Conservation (phyloP, 495 filamentous ascomycete species). For the Neurospora sp. region DNA sequence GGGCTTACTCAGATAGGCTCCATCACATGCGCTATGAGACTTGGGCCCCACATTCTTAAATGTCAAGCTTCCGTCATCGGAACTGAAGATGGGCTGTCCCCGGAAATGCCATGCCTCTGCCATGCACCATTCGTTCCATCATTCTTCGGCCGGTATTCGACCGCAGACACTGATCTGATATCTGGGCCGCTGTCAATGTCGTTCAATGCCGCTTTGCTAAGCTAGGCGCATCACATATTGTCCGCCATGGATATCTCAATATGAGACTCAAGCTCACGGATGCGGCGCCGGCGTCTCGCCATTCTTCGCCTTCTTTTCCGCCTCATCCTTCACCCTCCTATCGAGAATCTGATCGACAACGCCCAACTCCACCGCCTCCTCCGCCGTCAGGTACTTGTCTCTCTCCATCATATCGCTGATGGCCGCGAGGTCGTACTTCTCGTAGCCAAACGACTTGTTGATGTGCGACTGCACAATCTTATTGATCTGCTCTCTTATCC, state of each 20-base stretch:
- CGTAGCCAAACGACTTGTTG: slow-evolving; percentile 55
- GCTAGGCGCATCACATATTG: background rate
- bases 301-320: slow-evolving; percentile 8
- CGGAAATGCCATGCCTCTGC: background rate
- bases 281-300: slow-evolving; percentile 11
- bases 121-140: background rate
- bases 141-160: background rate
- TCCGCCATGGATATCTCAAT: background rate
- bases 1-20: background rate
- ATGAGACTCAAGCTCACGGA: slow-evolving; percentile 7
- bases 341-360: slow-evolving; percentile 83
- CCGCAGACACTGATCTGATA: background rate
- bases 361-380: slow-evolving; percentile 80
- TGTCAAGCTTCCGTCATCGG: slow-evolving; percentile 7
- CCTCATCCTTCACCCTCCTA: slow-evolving; percentile 29
- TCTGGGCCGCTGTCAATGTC: background rate
- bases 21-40: background rate
- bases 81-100: background rate
- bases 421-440: slow-evolving; percentile 55
- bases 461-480: slow-evolving; percentile 80
- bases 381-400: slow-evolving; percentile 84
- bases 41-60: background rate
- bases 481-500: slow-evolving; percentile 77
- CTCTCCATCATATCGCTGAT: slow-evolving; percentile 93
- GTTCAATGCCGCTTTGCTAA: background rate